These are phyloP conservation scores for Cyberlindnera mississippiensis DNA, from an alignment of 805 yeast species.

Conservation along the genomic window DNA sequence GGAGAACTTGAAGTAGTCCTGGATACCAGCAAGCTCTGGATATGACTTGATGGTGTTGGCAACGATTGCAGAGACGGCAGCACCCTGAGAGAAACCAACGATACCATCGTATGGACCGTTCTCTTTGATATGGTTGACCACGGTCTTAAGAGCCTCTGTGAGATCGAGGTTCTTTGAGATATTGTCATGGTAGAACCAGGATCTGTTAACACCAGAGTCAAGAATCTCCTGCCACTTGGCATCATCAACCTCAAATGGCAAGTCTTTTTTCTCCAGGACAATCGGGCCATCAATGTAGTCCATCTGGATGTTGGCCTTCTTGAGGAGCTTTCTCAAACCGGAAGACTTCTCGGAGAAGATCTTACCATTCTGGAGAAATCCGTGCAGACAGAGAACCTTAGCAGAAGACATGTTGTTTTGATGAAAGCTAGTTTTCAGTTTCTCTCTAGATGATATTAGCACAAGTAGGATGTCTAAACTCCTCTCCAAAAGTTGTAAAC, in stretches of 20 bases:
- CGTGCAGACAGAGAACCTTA: conserved; percentile 83
- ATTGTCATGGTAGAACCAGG: conserved; percentile 74
- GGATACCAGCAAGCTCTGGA: conserved; percentile 24
- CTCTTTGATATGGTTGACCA: conserved; percentile 46
- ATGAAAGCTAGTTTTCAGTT: too few relatives aligned
- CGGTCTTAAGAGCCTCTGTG: conserved; percentile 46
- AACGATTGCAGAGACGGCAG: conserved; percentile 75
- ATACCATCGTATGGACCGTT: conserved; percentile 87
- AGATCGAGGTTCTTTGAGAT: conserved; percentile 45
- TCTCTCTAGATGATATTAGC: too few relatives aligned
- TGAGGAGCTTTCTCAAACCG: conserved; percentile 76
- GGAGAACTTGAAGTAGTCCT: conserved; percentile 56
- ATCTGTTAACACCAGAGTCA: conserved; percentile 44
- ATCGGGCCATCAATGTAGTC: conserved; percentile 80
- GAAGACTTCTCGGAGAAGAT: conserved; percentile 85
- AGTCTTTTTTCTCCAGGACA: conserved; percentile 57
- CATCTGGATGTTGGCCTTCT: conserved; percentile 60
- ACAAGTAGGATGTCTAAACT: too few relatives aligned
- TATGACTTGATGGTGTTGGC: conserved; percentile 45
- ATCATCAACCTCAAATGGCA: conserved; percentile 65
- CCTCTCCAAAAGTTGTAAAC: conserved; percentile 10
- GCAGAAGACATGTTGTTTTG: conserved; percentile 26
- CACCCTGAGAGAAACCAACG: conserved; percentile 93
- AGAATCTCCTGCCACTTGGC: conserved; percentile 46
- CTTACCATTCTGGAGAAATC: conserved; percentile 81